These are phyloP conservation scores for Aspergillus flavus DNA, from an alignment of 2,329 filamentous ascomycete genomes.

Conservation along the genomic window DNA sequence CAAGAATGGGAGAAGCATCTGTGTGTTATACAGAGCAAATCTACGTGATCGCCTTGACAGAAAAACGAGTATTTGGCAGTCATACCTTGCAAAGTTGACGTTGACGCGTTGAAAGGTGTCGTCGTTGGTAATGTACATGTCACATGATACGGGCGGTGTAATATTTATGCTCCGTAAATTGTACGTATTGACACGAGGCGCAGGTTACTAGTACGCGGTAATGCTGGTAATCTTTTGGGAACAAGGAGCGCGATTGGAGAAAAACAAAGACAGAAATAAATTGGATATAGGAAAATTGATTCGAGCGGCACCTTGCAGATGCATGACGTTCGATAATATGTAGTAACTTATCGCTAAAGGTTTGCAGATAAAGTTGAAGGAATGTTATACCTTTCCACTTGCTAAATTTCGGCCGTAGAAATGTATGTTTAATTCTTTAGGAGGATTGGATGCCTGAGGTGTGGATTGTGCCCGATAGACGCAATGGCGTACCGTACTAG, in stretches of 20 bases:
- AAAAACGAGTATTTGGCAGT: not conserved
- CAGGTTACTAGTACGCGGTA: not conserved
- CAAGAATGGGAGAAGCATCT: not conserved
- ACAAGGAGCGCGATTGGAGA: not conserved
- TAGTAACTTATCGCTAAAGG: not conserved
- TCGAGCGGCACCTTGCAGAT: not conserved
- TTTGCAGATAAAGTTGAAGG: not conserved
- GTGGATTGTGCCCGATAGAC: not conserved
- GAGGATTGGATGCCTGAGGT: not conserved
- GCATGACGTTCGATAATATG: not conserved
- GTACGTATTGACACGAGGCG: not conserved
- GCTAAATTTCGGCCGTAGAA: not conserved
- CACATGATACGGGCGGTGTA: slow-evolving; percentile 18
- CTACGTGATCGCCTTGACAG: not conserved
- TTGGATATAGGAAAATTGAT: too few relatives aligned
- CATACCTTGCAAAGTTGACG: slow-evolving; percentile 1
- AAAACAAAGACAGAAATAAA: not conserved
- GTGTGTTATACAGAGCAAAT: not conserved
- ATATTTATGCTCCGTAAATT: not conserved
- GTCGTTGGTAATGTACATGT: slow-evolving; percentile 3
- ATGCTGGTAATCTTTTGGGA: not conserved
- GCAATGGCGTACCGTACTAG: slow-evolving; percentile 5
- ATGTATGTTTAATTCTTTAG: not conserved
- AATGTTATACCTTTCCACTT: not conserved
- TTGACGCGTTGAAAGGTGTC: slow-evolving; percentile 10